These are phyloP conservation scores for Rubroshorea leprosula DNA, from an alignment of 345 rosid genomes.

Conservation along the genomic window DNA sequence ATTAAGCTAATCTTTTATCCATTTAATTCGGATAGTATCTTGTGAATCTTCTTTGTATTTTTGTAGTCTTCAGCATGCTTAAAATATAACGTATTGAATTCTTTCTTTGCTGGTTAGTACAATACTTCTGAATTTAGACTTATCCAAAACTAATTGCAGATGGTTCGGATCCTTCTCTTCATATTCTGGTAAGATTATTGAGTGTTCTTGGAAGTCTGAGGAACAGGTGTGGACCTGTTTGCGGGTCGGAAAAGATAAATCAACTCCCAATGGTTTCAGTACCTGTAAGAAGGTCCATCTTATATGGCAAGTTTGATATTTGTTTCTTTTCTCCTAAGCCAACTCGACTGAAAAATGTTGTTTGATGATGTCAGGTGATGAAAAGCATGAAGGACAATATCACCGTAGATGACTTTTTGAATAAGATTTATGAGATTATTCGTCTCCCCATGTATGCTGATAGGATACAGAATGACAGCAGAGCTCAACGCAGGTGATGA, in stretches of 20 bases:
- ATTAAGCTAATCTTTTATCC: no score
- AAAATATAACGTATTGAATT: no score
- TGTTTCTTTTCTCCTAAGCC: neutral
- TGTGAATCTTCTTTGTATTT: no score
- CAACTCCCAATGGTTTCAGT: slow-evolving; percentile 79
- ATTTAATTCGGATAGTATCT: no score
- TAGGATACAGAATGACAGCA: slow-evolving; percentile 74
- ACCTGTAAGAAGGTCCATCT: slow-evolving; percentile 73
- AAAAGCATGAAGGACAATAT: slow-evolving; percentile 91
- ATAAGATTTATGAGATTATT: slow-evolving; percentile 77
- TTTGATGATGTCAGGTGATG: slow-evolving; percentile 65
- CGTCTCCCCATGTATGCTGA: slow-evolving; percentile 92
- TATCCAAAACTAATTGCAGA: slow-evolving; percentile 36
- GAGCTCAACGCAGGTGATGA: slow-evolving; percentile 47
- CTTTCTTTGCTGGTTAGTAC: no score
- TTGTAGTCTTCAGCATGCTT: no score
- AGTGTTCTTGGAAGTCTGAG: slow-evolving; percentile 78
- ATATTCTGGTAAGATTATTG: slow-evolving; percentile 79
- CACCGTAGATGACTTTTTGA: slow-evolving; percentile 78
- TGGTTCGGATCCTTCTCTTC: slow-evolving; percentile 62
- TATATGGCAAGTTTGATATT: neutral
- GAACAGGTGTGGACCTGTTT: slow-evolving; percentile 62
- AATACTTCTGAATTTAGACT: no score
- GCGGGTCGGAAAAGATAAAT: slow-evolving; percentile 81
- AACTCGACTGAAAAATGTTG: slow-evolving; percentile 4